Evolutionary conservation across 2,329 filamentous ascomycete species (phyloP).

Genomic region (Epichloe hybrida): DNA sequence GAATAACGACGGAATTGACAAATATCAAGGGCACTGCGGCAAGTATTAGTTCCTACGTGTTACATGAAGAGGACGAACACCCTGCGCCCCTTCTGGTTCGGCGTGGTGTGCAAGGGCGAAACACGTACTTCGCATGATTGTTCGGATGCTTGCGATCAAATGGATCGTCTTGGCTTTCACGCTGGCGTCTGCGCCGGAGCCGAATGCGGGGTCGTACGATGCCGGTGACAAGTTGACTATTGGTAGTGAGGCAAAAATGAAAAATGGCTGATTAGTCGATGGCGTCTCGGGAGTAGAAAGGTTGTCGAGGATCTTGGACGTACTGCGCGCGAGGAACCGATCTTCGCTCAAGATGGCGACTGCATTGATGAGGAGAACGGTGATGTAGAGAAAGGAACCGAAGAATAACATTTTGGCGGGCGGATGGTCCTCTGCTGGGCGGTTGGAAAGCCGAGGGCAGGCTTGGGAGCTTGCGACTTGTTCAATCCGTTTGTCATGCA

Average conservation of each 20-base stretch:
- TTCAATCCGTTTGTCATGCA: not conserved
- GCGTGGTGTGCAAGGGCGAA: not conserved
- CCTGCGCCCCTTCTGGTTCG: not conserved
- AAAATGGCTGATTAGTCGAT: not conserved
- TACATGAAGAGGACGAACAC: too few relatives aligned
- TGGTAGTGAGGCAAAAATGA: constrained; percentile 5
- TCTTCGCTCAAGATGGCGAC: constrained; percentile 91
- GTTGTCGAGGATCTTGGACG: constrained; percentile 6
- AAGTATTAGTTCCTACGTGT: too few relatives aligned
- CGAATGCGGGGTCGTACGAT: constrained; percentile 64
- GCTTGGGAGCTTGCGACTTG: not conserved
- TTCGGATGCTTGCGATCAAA: constrained; percentile 79
- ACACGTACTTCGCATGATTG: constrained; percentile 70
- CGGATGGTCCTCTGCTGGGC: not conserved
- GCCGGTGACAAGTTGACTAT: constrained; percentile 61
- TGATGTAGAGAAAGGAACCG: constrained; percentile 61
- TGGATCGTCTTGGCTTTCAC: constrained; percentile 81
- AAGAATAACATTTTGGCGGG: constrained; percentile 48
- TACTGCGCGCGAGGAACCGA: constrained; percentile 66
- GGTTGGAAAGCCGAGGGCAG: not conserved
- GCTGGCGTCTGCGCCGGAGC: constrained; percentile 57
- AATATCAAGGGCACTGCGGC: constrained; percentile 68
- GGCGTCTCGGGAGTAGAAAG: not conserved
- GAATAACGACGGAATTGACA: constrained; percentile 69
- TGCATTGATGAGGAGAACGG: constrained; percentile 81